Base-by-base conservation (phyloP, 2,329 filamentous ascomycete species). In the Calcarisporium arbuscula region DNA sequence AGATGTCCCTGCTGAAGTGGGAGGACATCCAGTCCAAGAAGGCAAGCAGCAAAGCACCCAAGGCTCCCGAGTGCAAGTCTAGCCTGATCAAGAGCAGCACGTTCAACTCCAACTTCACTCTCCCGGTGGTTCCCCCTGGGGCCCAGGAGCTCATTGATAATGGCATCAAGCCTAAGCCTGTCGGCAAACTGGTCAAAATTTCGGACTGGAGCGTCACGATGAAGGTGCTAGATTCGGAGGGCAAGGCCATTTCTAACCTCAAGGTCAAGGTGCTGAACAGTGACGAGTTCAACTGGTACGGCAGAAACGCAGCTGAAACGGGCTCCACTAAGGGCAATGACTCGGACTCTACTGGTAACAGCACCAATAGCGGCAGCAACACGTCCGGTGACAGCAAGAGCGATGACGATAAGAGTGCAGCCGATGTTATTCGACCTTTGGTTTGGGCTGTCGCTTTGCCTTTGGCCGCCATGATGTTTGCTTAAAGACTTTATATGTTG, bases 71-170 rank as follows among this genome's bases (percentile, higher is more conserved):
- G 37, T 95, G 90, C 68, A 64, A 64, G 43, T 40, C 68, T 20
- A 71, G 66, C 40, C 67, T 94, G 35, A 89, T 95, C 62, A 71
- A 66, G 40, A 66, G 68, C 44, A 62, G 71, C 40, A 73, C 70
- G 42, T 94, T 95, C 68, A 74, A 73, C 60, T 80, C 65, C 57
- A 82, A 86, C 68, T 96, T 94, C 65, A 81, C 80, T 29, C 66
- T 95, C 38, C 89, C 83, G 30, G 62, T 52, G 4, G 68, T 77
- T 6, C 87, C 87, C 10, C 66, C 73, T 5, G 83, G 80, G 45
- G 80, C 79, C 25, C 68, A 80, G 41, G 68, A 74, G 29, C 69
- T 95, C 51, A 90, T 95, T 54, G 68, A 85, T 46, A 77, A 82
- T 31, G 89, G 90, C 42, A 74, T 94, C 40, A 64, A 60, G 31